phyloP scores from a whole-genome alignment of 768 basidiomycete genomes.

The Rhodotorula taiwanensis region DNA sequence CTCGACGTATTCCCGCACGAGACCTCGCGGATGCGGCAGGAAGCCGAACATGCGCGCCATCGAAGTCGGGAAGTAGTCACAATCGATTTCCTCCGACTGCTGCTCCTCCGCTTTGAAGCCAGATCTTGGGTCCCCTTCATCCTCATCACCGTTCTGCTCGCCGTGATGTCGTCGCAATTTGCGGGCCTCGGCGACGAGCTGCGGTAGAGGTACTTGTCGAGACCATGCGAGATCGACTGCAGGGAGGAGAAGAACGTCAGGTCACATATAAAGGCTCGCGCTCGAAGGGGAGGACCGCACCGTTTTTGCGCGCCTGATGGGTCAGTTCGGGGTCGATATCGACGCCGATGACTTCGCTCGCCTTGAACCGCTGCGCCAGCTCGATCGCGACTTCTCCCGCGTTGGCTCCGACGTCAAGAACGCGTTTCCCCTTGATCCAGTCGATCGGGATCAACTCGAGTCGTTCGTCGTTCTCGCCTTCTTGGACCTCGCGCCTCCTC shows the following conservation, averaged over 20 bases:
- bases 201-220: conserved; percentile 10
- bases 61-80: conserved; percentile 70
- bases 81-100: too few species aligned
- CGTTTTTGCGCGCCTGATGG: conserved; percentile 66
- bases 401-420: conserved; percentile 82
- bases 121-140: too few species aligned
- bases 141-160: too few species aligned
- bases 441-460: conserved; percentile 56
- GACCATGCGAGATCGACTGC: conserved; percentile 25
- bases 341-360: conserved; percentile 66
- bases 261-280: neutral
- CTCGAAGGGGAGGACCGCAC: conserved; percentile 44
- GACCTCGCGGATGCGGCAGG: conserved; percentile 56
- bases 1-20: conserved; percentile 32
- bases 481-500: neutral
- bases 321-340: conserved; percentile 74
- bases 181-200: conserved; percentile 19
- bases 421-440: conserved; percentile 55
- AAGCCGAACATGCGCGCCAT: conserved; percentile 69
- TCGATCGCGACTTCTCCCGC: conserved; percentile 79
- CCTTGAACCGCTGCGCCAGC: conserved; percentile 61
- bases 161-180: too few species aligned
- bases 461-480: conserved; percentile 54
- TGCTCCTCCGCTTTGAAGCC: too few species aligned
- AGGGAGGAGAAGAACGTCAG: too few species aligned